A percentile compares a stretch with the other conserved stretches of the same genome.
phyloP scores from a whole-genome alignment of 1,284 basidiomycete genomes.

The Trametes sp. region DNA sequence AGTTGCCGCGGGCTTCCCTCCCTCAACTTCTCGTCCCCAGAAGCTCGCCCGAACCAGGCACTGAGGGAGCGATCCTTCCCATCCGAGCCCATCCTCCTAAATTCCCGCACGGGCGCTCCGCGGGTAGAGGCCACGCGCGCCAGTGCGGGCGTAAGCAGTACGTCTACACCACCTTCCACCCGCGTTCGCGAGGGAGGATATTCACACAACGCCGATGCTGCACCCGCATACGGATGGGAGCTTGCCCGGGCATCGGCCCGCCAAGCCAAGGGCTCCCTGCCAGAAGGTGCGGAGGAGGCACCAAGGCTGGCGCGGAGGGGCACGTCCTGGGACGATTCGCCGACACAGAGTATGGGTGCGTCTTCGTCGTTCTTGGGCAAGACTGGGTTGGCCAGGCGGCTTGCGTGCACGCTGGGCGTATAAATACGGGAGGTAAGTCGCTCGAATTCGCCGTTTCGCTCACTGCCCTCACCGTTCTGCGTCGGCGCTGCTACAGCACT shows the following conservation, averaged over 20 bases:
- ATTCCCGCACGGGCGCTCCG: not conserved
- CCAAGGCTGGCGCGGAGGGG: not conserved
- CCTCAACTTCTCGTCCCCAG: too few relatives aligned
- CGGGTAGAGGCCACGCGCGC: not conserved
- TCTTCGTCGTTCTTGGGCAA: not conserved
- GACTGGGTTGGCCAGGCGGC: not conserved
- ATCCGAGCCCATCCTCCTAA: not conserved
- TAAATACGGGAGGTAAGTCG: too few relatives aligned
- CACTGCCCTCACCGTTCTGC: too few relatives aligned
- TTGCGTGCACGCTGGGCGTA: too few relatives aligned
- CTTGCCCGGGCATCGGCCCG: conserved; percentile 4
- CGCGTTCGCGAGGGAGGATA: too few relatives aligned
- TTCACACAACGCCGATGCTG: not conserved
- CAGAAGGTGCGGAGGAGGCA: not conserved
- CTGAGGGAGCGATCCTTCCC: not conserved
- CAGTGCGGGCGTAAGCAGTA: not conserved
- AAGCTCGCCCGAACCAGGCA: not conserved
- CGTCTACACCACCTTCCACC: too few relatives aligned
- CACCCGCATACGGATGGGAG: not conserved
- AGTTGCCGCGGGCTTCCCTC: not conserved
- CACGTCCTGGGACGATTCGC: not conserved
- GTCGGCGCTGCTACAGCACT: too few relatives aligned
- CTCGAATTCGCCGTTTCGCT: too few relatives aligned
- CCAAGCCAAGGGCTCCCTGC: not conserved
- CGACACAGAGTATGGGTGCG: too few relatives aligned